Base-by-base conservation (phyloP, 805 yeast genomes). In the Starmerella apis region DNA sequence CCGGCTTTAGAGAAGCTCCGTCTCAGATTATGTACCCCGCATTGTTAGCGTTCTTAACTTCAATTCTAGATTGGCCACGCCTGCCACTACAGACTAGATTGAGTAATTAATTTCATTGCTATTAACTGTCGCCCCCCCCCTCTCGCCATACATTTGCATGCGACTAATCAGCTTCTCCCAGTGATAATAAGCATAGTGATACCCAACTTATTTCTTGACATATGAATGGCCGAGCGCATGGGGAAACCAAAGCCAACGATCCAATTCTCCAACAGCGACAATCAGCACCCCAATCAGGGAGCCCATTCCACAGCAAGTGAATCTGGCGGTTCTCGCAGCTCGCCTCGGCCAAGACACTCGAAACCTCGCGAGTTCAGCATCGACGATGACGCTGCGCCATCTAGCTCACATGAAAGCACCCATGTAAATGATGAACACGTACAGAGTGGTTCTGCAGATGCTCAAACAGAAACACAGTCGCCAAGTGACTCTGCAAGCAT, bases 401-500 rank as follows among this genome's bases (percentile, higher is more conserved):
- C 23, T n/a, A 35, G 28, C 11, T 20, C 11, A 14, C 8, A 20
- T 14, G 28, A 13, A 4, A 11, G 25, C 13, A 28, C 18, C 19
- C 36, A 13, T 28, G 11, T 33, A 2, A 18, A 18, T 22, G 37
- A 33, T 22, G 37, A 33, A 22, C 37, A 33, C 37, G 19, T 33
- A 4, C 22, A 35, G 4, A 27, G 18, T 54, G 5, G 43, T 27
- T 24, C 69, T 54, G 51, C 27, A n/a, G 22, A n/a, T 5, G 33
- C 44, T 18, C 28, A 3, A 30, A 4, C 30, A 30, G 11, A 8
- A 27, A 38, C 19, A 11, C 20, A 27, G 6, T 22, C 23, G 11
- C 27, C 36, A 4, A 38, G 43, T 30, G 55, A 49, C 39, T 24
- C 43, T 22, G 56, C 61, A 37, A 63, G 64, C 33, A 57, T 63